phyloP scores from a whole-genome alignment of 1,284 basidiomycete genomes.

The Trichosporon ovoides region DNA sequence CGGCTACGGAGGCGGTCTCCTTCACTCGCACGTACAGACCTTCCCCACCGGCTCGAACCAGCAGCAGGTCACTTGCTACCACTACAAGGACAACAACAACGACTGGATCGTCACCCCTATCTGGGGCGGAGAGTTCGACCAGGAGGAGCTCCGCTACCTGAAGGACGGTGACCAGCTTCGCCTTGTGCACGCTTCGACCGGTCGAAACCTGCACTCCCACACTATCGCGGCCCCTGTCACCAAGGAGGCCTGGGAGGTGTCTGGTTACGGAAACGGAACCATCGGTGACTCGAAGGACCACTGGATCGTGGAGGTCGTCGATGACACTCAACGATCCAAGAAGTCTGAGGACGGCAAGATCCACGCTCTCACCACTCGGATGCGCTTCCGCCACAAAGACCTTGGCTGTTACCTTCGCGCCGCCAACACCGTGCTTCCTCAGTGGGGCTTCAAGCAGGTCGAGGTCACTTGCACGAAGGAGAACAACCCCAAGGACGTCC shows the following conservation, averaged over 20 bases:
- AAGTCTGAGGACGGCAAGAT: constrained; percentile 59
- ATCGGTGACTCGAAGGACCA: constrained; percentile 84
- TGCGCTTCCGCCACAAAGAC: constrained; percentile 74
- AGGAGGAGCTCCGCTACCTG: constrained; percentile 65
- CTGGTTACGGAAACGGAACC: constrained; percentile 82
- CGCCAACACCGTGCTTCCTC: constrained; percentile 80
- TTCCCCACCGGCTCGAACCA: constrained; percentile 89
- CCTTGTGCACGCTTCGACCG: constrained; percentile 73
- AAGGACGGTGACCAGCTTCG: constrained; percentile 73
- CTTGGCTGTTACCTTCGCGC: constrained; percentile 86
- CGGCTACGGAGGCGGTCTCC: constrained; percentile 91
- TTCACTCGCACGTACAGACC: constrained; percentile 94
- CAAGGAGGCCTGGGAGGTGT: constrained; percentile 86
- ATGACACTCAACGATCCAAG: constrained; percentile 67
- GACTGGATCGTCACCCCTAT: constrained; percentile 76
- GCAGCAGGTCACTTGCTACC: constrained; percentile 98
- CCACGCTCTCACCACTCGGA: constrained; percentile 83
- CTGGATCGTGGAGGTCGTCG: constrained; percentile 91
- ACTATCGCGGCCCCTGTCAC: constrained; percentile 78
- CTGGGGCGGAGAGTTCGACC: constrained; percentile 54
- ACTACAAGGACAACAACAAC: constrained; percentile 99
- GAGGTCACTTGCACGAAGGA: constrained; percentile 92
- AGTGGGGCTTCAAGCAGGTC: constrained; percentile 99
- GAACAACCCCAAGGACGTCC: constrained; percentile 72
- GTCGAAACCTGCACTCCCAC: constrained; percentile 91